These are phyloP conservation scores for Trichoderma harzianum DNA, from an alignment of 2,329 filamentous ascomycete species.

Conservation along the genomic window DNA sequence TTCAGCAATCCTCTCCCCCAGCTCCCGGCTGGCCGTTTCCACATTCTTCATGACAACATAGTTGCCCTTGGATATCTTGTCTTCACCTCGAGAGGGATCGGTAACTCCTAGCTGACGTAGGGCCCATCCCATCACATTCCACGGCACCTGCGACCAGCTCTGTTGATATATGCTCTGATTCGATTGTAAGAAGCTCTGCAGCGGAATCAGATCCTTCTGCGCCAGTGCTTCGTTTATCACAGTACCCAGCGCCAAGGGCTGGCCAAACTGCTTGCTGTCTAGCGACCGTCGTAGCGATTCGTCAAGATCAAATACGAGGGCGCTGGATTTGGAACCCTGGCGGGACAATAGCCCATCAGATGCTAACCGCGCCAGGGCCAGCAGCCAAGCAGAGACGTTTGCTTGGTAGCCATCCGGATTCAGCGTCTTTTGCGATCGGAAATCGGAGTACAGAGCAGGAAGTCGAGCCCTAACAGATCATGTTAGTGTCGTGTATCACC, in stretches of 20 bases:
- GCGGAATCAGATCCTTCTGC: conserved; percentile 64
- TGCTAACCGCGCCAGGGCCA: conserved; percentile 66
- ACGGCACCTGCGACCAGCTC: conserved; percentile 63
- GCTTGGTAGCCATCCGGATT: conserved; percentile 84
- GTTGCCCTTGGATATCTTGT: conserved; percentile 57
- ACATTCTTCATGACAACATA: conserved; percentile 65
- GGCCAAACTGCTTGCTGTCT: conserved; percentile 73
- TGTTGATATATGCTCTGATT: conserved; percentile 69
- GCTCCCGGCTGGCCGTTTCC: conserved; percentile 55
- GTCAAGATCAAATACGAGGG: conserved; percentile 52
- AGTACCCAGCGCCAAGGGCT: conserved; percentile 73
- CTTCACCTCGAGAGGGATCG: conserved; percentile 44
- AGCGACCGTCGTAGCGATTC: conserved; percentile 67
- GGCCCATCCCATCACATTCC: conserved; percentile 72
- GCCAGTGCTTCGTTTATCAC: conserved; percentile 73
- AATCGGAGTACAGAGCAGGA: conserved; percentile 85
- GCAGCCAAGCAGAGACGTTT: conserved; percentile 76
- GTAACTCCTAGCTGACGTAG: conserved; percentile 65
- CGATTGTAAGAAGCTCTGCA: conserved; percentile 63
- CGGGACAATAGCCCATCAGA: conserved; percentile 54
- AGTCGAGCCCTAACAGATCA: conserved; percentile 60
- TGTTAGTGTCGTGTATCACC: background rate
- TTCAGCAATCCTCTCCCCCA: conserved; percentile 44
- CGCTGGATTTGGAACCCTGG: conserved; percentile 40
- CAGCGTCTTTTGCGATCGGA: conserved; percentile 66